Conservation (phyloP, 257 asterid species). For the Solanum chmielewskii region DNA sequence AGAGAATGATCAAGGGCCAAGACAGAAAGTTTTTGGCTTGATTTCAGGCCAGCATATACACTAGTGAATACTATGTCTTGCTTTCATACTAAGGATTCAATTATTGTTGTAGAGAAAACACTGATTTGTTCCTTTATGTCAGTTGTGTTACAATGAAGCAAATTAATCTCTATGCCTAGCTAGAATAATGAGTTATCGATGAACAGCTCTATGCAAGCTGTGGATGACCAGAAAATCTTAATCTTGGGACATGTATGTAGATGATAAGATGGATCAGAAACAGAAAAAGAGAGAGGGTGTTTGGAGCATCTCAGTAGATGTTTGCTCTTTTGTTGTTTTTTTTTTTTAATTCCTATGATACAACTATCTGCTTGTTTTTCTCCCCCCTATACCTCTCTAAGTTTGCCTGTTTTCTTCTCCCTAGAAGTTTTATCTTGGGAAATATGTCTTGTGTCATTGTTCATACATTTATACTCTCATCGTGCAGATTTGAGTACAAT, state of each 20-base stretch:
- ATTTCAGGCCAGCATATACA: background rate
- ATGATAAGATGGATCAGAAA: background rate
- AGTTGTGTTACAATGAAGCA: background rate
- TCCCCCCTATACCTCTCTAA: background rate
- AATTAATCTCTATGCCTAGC: background rate
- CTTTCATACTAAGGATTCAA: background rate
- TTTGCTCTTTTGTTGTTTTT: background rate
- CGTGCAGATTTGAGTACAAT: constrained; percentile 69
- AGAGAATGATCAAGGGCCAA: background rate
- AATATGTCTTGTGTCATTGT: background rate
- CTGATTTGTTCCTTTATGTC: background rate
- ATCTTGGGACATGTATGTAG: background rate
- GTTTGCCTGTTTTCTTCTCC: background rate
- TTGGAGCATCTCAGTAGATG: background rate
- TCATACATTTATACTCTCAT: background rate
- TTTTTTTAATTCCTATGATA: background rate
- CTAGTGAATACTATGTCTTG: background rate
- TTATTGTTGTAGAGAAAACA: background rate
- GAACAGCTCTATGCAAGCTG: background rate
- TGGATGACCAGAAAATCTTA: background rate
- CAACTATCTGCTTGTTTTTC: background rate
- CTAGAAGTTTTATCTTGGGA: background rate
- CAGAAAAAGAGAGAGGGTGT: background rate
- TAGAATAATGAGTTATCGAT: background rate
- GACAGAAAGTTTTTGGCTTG: background rate